Evolutionary conservation across 2,329 filamentous ascomycete genomes (phyloP).

Genomic region (Diaporthe capsici): DNA sequence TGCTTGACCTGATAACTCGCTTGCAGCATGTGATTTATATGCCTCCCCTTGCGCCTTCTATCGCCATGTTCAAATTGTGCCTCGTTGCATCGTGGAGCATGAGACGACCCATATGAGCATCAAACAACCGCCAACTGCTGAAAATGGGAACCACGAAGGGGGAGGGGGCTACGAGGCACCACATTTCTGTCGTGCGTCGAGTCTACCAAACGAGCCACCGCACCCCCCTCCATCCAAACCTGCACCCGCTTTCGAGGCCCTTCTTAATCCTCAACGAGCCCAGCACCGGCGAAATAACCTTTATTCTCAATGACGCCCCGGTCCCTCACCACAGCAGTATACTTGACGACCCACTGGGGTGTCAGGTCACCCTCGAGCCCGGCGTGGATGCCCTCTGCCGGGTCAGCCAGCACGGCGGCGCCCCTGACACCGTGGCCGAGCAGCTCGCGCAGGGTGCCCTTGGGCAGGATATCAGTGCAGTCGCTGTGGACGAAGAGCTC

Average conservation of each 20-base stretch:
- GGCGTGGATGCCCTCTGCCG: constrained; percentile 54
- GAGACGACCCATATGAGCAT: not conserved
- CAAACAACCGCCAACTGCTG: not conserved
- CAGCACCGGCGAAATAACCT: constrained; percentile 93
- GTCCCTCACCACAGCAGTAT: constrained; percentile 94
- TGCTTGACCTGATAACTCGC: constrained; percentile 15
- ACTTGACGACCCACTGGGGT: constrained; percentile 96
- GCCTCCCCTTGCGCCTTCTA: constrained; percentile 26
- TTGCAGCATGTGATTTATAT: constrained; percentile 27
- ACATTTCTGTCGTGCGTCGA: not conserved
- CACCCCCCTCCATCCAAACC: too few species aligned
- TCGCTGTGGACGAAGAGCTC: constrained; percentile 95
- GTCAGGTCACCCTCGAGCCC: constrained; percentile 83
- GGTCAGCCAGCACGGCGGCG: constrained; percentile 80
- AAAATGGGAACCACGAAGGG: not conserved
- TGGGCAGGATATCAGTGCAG: constrained; percentile 90
- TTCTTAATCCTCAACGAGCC: constrained; percentile 65
- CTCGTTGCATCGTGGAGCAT: not conserved
- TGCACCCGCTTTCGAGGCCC: not conserved
- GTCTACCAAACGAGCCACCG: not conserved
- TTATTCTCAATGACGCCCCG: constrained; percentile 98
- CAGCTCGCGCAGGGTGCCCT: constrained; percentile 86
- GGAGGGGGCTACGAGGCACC: not conserved
- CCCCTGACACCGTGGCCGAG: constrained; percentile 80
- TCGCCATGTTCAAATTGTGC: constrained; percentile 7